Conservation (phyloP, 768 basidiomycete species). For the Boletus coccyginus region DNA sequence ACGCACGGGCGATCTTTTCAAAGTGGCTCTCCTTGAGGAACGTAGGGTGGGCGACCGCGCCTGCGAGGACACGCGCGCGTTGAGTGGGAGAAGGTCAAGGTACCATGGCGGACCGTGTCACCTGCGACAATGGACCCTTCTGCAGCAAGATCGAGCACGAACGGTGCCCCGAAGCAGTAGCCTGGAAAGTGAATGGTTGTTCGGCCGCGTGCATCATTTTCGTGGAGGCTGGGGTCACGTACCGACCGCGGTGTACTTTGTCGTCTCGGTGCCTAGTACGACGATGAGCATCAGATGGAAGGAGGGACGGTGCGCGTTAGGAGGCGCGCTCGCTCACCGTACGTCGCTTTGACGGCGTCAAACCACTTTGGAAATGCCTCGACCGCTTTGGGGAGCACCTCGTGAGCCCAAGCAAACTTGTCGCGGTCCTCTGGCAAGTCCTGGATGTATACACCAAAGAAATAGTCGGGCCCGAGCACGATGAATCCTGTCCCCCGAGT, state of each 20-base stretch:
- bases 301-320: too few species aligned
- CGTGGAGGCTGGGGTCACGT: constrained; percentile 2
- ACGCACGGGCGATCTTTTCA: constrained; percentile 43
- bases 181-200: constrained; percentile 27
- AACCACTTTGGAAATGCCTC: constrained; percentile 48
- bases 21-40: constrained; percentile 53
- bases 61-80: constrained; percentile 9
- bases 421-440: constrained; percentile 33
- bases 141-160: constrained; percentile 42
- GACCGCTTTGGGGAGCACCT: constrained; percentile 31
- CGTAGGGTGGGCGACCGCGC: constrained; percentile 53
- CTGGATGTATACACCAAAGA: constrained; percentile 48
- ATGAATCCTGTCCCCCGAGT: constrained; percentile 43
- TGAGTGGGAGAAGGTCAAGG: too few species aligned
- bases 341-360: constrained; percentile 44
- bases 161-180: constrained; percentile 57
- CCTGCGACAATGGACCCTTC: constrained; percentile 33
- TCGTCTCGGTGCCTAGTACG: constrained; percentile 26
- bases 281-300: not conserved
- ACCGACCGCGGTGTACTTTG: constrained; percentile 45
- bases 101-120: too few species aligned
- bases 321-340: constrained; percentile 34
- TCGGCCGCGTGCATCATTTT: not conserved
- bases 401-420: constrained; percentile 38
- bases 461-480: constrained; percentile 60